Evolutionary conservation across 2,329 filamentous ascomycete species (phyloP).

Genomic region (Hypoxylon sp.): DNA sequence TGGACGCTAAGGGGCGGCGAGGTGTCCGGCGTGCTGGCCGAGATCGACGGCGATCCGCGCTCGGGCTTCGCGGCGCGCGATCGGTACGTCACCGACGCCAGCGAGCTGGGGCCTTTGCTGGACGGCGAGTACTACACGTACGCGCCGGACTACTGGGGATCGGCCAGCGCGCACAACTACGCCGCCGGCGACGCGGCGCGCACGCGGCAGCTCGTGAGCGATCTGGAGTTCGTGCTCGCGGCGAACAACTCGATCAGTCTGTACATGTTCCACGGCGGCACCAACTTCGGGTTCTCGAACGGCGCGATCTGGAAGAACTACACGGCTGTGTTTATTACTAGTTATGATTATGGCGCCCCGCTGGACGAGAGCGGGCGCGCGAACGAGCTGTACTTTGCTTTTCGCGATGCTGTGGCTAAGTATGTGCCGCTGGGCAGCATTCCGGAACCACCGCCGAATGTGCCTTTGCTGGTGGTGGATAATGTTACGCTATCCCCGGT

Average conservation of each 20-base stretch:
- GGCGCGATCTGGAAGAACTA: slow-evolving; percentile 55
- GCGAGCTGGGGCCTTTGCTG: slow-evolving; percentile 54
- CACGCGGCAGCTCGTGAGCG: slow-evolving; percentile 43
- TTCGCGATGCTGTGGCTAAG: slow-evolving; percentile 52
- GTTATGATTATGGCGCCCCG: slow-evolving; percentile 61
- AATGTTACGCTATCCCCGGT: slow-evolving; percentile 51
- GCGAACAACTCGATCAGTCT: slow-evolving; percentile 56
- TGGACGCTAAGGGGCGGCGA: slow-evolving; percentile 54
- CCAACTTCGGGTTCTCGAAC: slow-evolving; percentile 59
- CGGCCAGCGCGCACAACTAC: slow-evolving; percentile 49
- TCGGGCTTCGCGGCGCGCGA: slow-evolving; percentile 53
- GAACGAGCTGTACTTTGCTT: slow-evolving; percentile 53
- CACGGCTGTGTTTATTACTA: slow-evolving; percentile 53
- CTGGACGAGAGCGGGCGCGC: slow-evolving; percentile 59
- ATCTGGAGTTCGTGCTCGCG: slow-evolving; percentile 50
- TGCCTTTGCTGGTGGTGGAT: slow-evolving; percentile 47
- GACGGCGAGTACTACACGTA: slow-evolving; percentile 60
- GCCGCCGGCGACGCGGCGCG: slow-evolving; percentile 41
- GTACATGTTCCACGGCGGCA: slow-evolving; percentile 64
- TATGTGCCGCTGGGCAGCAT: slow-evolving; percentile 50
- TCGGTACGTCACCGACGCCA: slow-evolving; percentile 53
- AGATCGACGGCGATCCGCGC: slow-evolving; percentile 55
- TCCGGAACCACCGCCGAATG: slow-evolving; percentile 48
- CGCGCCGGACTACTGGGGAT: slow-evolving; percentile 55
- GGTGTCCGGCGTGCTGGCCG: slow-evolving; percentile 55